Evolutionary conservation across 2,329 filamentous ascomycete genomes (phyloP), one percentile per base, ranked within the genome.

Genomic region (Boeremia exigua): DNA sequence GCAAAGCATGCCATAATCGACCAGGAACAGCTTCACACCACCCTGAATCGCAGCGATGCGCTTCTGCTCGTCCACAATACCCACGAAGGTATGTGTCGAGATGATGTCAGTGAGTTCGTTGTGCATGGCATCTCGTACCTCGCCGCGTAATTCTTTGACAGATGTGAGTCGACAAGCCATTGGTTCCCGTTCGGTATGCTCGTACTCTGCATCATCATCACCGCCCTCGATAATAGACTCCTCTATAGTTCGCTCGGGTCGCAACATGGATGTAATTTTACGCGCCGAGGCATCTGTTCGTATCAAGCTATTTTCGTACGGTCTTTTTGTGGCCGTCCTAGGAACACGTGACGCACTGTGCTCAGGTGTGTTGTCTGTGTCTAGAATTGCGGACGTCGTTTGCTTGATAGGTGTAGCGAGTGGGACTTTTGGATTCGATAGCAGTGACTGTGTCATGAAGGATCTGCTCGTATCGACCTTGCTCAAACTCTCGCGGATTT

Each of bases 251-350:
- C 75, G 74, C 33, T 78, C 70, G 6, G 87, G 83, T n/a, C 86
- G 83, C 29, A 99, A 86, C 94, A 99, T 98, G 58, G 91, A 92
- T 0, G 95, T 99, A 60, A 99, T 99, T 74, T 99, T 99, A 55
- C 93, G 89, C 61, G 91, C 82, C 56, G 88, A 90, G 1, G 91
- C 87, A 72, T 99, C 95, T 10, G 94, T 98, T 17, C 95, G 87
- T 2, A 99, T 88, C 11, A 99, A 85, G 51, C 90, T 96, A 71
- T 96, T 96, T 69, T 95, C 91, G 61, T 92, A 88, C 0, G 87
- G 84, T 44, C 70, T 76, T 37, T 70, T 75, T 7, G 69, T 59
- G 4, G 44, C 39, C n/a, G 64, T 67, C 28, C 57, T 69, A 2
- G 62, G 58, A 10, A 45, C 73, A 59, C 74, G 76, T 10, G 76